phyloP scores from a whole-genome alignment of 2,329 filamentous ascomycete genomes.

The Colletotrichum sp. region DNA sequence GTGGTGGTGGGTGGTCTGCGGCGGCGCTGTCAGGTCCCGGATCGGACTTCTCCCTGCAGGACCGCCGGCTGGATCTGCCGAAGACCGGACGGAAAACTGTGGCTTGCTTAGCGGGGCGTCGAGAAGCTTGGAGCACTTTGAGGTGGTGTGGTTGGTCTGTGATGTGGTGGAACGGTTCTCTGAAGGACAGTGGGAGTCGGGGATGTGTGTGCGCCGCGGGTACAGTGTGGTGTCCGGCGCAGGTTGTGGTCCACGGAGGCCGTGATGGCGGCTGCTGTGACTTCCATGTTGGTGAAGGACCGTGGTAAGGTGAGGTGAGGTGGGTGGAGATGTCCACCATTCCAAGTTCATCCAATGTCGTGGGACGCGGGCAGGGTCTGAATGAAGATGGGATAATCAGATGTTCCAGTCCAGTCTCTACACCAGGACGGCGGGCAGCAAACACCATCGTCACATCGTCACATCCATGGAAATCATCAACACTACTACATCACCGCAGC shows the following conservation, averaged over 20 bases:
- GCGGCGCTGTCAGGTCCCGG: slow-evolving; percentile 5
- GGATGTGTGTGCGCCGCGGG: neutral
- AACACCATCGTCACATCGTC: neutral
- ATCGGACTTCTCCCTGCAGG: slow-evolving; percentile 17
- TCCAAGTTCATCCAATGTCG: neutral
- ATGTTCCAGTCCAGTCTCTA: neutral
- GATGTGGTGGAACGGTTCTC: neutral
- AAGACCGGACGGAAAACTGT: slow-evolving; percentile 22
- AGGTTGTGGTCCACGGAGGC: neutral
- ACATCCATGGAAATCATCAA: neutral
- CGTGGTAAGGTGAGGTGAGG: neutral
- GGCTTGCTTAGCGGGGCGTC: slow-evolving; percentile 7
- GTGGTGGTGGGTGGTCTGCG: neutral
- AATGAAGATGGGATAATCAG: neutral
- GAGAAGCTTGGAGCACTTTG: neutral
- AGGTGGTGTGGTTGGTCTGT: neutral
- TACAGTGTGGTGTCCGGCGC: neutral
- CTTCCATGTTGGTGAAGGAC: neutral
- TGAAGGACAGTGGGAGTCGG: neutral
- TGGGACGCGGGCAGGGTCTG: neutral
- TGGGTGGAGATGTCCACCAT: neutral
- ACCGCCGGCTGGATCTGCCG: slow-evolving; percentile 16
- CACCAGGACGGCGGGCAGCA: neutral
- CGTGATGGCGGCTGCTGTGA: neutral
- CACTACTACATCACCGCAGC: neutral